phyloP scores from a whole-genome alignment of 176 grass and related monocot species.

The Rhynchospora breviuscula region DNA sequence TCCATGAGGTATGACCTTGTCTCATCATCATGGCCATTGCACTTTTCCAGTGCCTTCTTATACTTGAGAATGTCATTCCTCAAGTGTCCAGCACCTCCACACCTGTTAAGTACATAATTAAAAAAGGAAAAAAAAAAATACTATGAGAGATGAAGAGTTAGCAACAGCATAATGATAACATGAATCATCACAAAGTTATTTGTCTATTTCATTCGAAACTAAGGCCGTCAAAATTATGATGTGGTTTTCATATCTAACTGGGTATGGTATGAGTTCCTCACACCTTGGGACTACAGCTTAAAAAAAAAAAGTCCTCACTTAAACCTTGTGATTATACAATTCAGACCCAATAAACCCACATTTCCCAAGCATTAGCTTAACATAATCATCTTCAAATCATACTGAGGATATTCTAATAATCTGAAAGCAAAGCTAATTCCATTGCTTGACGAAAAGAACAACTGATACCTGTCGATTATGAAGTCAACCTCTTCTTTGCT shows the following conservation, averaged over 20 bases:
- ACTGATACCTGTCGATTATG: constrained; percentile 67
- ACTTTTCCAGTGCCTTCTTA: constrained; percentile 70
- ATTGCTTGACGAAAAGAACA: background rate
- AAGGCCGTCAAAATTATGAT: background rate
- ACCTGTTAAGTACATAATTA: constrained; percentile 37
- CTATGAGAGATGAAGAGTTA: background rate
- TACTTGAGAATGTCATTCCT: constrained; percentile 67
- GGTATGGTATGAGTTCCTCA: background rate
- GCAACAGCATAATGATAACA: background rate
- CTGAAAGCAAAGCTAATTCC: background rate
- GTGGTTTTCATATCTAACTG: background rate
- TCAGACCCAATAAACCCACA: constrained; percentile 1
- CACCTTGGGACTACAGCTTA: background rate
- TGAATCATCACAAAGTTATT: background rate
- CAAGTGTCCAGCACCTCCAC: constrained; percentile 87
- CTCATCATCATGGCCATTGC: constrained; percentile 57
- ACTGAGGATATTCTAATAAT: background rate
- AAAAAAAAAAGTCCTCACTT: background rate
- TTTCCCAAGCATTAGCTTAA: background rate
- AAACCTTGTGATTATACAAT: background rate
- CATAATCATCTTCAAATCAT: background rate
- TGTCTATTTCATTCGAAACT: background rate
- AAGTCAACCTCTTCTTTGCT: constrained; percentile 92
- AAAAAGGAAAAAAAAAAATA: background rate
- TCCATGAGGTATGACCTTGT: constrained; percentile 64